phyloP scores from a whole-genome alignment of 495 filamentous ascomycete genomes.

The Parathielavia appendiculata region DNA sequence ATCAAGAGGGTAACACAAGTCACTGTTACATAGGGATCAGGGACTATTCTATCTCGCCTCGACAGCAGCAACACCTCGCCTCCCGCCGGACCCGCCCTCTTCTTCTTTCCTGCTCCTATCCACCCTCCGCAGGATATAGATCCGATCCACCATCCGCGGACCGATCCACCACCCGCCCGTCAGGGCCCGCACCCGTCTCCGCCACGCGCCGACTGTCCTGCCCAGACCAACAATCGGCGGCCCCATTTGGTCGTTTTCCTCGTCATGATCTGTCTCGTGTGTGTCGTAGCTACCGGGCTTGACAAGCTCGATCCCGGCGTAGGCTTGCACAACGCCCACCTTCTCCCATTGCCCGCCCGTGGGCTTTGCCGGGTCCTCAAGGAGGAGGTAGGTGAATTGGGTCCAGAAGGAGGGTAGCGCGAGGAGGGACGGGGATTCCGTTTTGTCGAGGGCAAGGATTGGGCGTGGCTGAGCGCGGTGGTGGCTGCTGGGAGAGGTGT shows the following conservation, averaged over 20 bases:
- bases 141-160: slow-evolving; percentile 53
- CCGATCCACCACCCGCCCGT: slow-evolving; percentile 62
- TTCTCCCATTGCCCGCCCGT: slow-evolving; percentile 64
- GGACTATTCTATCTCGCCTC: no score
- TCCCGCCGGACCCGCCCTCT: slow-evolving; percentile 2
- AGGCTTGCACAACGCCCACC: slow-evolving; percentile 63
- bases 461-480: slow-evolving; percentile 1
- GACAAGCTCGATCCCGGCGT: slow-evolving; percentile 62
- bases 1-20: no score
- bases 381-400: slow-evolving; percentile 73
- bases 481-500: not conserved
- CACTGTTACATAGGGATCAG: no score
- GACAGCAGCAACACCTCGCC: slow-evolving; percentile 1
- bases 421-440: slow-evolving; percentile 53
- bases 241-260: slow-evolving; percentile 24
- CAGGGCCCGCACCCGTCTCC: slow-evolving; percentile 30
- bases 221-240: slow-evolving; percentile 33
- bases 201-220: slow-evolving; percentile 26
- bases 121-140: slow-evolving; percentile 53
- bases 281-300: slow-evolving; percentile 36
- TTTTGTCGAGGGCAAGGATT: slow-evolving; percentile 53
- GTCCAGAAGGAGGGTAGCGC: slow-evolving; percentile 68
- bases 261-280: no score
- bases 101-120: no score
- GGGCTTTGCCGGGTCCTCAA: slow-evolving; percentile 55